Evolutionary conservation across 176 grass and related monocot species (phyloP).

Genomic region (Chloris gayana): DNA sequence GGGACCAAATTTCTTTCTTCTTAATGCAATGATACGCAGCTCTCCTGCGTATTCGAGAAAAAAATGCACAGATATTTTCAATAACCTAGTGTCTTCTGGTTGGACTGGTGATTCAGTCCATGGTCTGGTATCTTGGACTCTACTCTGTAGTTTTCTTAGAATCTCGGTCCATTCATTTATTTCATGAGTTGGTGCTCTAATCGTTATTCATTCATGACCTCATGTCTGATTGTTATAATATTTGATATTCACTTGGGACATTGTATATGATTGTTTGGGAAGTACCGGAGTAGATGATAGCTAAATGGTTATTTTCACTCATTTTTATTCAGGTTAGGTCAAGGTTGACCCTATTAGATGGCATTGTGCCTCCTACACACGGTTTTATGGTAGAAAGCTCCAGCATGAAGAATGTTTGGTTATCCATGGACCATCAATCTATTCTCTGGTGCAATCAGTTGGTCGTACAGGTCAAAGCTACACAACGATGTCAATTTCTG

Average conservation of each 20-base stretch:
- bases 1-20: no score
- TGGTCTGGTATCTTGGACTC: not conserved
- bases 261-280: not conserved
- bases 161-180: constrained; percentile 9
- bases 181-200: constrained; percentile 3
- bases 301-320: constrained; percentile 19
- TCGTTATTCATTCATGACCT: constrained; percentile 22
- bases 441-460: constrained; percentile 99
- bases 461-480: constrained; percentile 71
- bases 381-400: constrained; percentile 92
- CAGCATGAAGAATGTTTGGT: constrained; percentile 95
- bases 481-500: constrained; percentile 16
- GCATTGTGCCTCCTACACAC: constrained; percentile 89
- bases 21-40: no score
- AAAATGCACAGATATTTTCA: no score
- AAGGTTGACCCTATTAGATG: constrained; percentile 74
- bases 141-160: not conserved
- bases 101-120: no score
- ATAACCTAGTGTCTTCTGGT: no score
- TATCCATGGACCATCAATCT: constrained; percentile 95
- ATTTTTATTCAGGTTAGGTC: constrained; percentile 69
- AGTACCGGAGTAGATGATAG: not conserved
- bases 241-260: not conserved
- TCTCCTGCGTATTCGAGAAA: no score
- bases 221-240: not conserved